These are phyloP conservation scores for Hibiscus trionum DNA, from an alignment of 345 rosid species.

Conservation along the genomic window DNA sequence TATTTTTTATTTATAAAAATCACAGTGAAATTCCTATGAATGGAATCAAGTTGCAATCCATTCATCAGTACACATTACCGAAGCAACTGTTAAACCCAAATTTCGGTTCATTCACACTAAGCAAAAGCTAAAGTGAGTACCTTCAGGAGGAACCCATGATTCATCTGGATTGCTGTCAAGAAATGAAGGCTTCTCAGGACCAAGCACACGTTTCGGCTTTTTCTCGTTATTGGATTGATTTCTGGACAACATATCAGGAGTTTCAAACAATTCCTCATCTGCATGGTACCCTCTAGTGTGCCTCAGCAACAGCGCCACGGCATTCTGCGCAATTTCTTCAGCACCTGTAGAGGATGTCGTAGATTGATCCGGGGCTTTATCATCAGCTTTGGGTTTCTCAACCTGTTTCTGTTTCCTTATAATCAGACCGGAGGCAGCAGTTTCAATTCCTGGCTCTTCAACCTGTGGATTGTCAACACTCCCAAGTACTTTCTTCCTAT, in stretches of 20 bases:
- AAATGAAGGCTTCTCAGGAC: constrained; percentile 77
- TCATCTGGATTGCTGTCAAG: constrained; percentile 33
- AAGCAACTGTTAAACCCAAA: background rate
- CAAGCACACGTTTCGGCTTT: constrained; percentile 51
- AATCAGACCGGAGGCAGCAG: constrained; percentile 61
- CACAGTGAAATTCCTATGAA: background rate
- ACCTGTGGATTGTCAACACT: constrained; percentile 12
- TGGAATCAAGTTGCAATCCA: background rate
- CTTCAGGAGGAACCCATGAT: constrained; percentile 92
- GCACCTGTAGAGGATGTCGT: constrained; percentile 35
- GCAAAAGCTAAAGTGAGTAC: constrained; percentile 27
- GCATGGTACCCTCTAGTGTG: constrained; percentile 61
- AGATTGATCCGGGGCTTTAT: constrained; percentile 23
- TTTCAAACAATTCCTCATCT: constrained; percentile 31
- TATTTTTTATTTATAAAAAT: background rate
- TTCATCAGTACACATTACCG: background rate
- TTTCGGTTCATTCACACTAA: background rate
- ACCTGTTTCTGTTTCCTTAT: constrained; percentile 65
- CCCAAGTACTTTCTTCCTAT: constrained; percentile 50
- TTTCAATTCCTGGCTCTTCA: constrained; percentile 34
- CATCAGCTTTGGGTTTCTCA: constrained; percentile 29
- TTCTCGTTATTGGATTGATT: constrained; percentile 31
- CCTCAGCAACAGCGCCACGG: constrained; percentile 77
- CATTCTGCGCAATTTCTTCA: constrained; percentile 63
- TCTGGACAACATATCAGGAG: constrained; percentile 20